phyloP scores from a whole-genome alignment of 2,329 filamentous ascomycete species.

The Dothistroma pini region DNA sequence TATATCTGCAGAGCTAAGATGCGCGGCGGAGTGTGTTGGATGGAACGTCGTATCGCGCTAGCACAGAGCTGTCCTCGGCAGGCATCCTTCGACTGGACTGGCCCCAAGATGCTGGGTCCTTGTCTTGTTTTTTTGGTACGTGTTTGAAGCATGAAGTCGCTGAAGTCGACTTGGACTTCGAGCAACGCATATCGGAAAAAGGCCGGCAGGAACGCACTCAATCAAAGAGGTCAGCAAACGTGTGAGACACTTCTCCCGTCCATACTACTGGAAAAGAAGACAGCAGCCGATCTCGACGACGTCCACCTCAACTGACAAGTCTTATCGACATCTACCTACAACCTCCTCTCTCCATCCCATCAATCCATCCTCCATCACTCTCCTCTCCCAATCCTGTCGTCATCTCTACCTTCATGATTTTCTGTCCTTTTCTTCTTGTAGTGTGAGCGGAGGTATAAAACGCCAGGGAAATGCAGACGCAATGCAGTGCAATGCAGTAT shows the following conservation, averaged over 20 bases:
- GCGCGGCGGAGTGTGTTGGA: not conserved
- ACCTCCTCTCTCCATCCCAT: not conserved
- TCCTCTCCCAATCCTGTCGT: not conserved
- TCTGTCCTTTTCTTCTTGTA: not conserved
- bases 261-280: no score
- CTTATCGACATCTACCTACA: not conserved
- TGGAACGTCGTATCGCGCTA: not conserved
- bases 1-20: not conserved
- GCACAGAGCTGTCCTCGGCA: not conserved
- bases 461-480: slow-evolving; percentile 21
- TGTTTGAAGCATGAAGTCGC: no score
- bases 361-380: not conserved
- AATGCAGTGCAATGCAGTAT: slow-evolving; percentile 18
- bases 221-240: no score
- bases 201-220: not conserved
- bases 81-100: not conserved
- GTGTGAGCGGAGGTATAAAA: slow-evolving; percentile 26
- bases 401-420: not conserved
- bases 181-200: not conserved
- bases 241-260: no score
- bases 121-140: not conserved
- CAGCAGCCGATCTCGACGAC: not conserved
- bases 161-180: not conserved
- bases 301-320: not conserved
- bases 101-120: not conserved